phyloP scores from a whole-genome alignment of 139 green algal genomes.

The Chlorella sorokiniana region DNA sequence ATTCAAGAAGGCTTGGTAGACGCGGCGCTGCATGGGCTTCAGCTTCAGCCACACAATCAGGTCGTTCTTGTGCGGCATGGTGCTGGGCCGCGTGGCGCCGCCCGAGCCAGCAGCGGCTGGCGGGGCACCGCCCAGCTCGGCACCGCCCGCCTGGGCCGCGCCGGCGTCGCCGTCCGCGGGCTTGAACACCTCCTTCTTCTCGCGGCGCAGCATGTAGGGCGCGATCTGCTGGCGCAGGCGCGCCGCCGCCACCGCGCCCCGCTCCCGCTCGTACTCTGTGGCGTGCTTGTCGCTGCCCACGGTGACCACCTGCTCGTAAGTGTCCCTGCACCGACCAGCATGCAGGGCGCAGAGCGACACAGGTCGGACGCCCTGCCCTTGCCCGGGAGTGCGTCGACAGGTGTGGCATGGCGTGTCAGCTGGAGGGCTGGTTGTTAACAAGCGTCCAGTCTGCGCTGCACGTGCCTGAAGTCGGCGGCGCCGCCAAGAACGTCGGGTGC shows the following conservation, averaged over 20 bases:
- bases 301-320: slow-evolving; percentile 62
- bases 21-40: slow-evolving; percentile 62
- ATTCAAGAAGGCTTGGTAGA: slow-evolving; percentile 83
- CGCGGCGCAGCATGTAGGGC: slow-evolving; percentile 87
- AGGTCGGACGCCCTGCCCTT: too few relatives aligned
- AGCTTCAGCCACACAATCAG: slow-evolving; percentile 94
- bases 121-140: neutral
- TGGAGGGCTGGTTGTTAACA: too few relatives aligned
- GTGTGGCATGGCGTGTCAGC: too few relatives aligned
- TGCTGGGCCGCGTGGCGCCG: neutral
- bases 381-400: too few relatives aligned
- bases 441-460: neutral
- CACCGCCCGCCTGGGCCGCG: neutral
- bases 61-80: slow-evolving; percentile 67
- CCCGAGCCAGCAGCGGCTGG: neutral
- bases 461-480: slow-evolving; percentile 57
- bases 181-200: slow-evolving; percentile 86
- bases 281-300: slow-evolving; percentile 64
- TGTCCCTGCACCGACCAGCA: neutral
- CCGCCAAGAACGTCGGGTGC: slow-evolving; percentile 69
- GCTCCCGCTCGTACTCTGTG: slow-evolving; percentile 56
- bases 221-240: slow-evolving; percentile 67
- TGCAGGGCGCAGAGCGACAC: neutral
- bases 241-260: slow-evolving; percentile 58
- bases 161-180: neutral